Conservation (phyloP, 2,329 filamentous ascomycete genomes). For the Ambrosiella xylebori region DNA sequence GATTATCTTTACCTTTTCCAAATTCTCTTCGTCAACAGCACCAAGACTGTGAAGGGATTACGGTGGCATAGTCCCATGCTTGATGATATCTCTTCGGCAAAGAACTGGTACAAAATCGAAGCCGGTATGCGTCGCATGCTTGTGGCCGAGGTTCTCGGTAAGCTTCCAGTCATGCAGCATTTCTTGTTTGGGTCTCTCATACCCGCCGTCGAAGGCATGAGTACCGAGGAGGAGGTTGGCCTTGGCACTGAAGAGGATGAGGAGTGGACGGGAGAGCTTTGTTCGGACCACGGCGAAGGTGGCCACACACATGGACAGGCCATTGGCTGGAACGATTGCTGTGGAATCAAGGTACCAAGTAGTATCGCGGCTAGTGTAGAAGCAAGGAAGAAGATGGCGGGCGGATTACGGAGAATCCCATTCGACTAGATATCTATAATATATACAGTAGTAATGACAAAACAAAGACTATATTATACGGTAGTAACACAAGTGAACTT, state of each 20-base stretch:
- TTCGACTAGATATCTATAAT: slow-evolving; percentile 43
- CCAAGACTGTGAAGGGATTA: slow-evolving; percentile 87
- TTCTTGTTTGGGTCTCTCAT: slow-evolving; percentile 84
- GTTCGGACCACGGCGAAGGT: slow-evolving; percentile 31
- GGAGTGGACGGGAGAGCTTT: slow-evolving; percentile 37
- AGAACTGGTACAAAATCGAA: slow-evolving; percentile 83
- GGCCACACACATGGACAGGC: slow-evolving; percentile 46
- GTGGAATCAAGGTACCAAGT: slow-evolving; percentile 92
- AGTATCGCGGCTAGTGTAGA: slow-evolving; percentile 82
- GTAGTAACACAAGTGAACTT: not conserved
- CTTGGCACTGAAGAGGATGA: slow-evolving; percentile 30
- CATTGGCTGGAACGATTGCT: slow-evolving; percentile 83
- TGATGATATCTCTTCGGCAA: slow-evolving; percentile 85
- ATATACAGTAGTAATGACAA: not conserved
- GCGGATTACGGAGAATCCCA: slow-evolving; percentile 54
- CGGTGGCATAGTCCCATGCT: slow-evolving; percentile 98
- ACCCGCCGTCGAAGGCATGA: slow-evolving; percentile 69
- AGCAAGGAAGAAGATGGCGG: slow-evolving; percentile 54
- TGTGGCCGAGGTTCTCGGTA: slow-evolving; percentile 74
- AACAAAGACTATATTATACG: not conserved
- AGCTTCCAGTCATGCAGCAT: slow-evolving; percentile 96
- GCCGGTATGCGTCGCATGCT: slow-evolving; percentile 96
- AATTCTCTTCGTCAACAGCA: slow-evolving; percentile 83
- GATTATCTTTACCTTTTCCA: slow-evolving; percentile 88
- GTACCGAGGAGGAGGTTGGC: slow-evolving; percentile 38